Conservation (phyloP, 441 rosid genomes). For the Eugenia klotzschiana region DNA sequence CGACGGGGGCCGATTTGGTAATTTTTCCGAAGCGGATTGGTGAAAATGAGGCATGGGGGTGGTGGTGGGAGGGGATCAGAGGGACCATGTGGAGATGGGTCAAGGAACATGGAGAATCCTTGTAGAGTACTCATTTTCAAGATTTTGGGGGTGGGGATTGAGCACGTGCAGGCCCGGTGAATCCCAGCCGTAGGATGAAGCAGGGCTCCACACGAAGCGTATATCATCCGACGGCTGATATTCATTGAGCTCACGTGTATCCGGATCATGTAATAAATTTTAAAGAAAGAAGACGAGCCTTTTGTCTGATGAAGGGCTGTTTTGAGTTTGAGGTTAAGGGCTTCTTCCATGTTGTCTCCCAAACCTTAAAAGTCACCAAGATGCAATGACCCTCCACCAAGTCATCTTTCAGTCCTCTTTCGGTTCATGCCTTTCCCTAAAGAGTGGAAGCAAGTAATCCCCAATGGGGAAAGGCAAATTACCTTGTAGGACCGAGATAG, state of each 20-base stretch:
- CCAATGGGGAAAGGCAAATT: not conserved
- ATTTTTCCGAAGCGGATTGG: not conserved
- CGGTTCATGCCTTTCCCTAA: not conserved
- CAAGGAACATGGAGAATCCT: constrained; percentile 41
- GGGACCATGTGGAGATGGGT: constrained; percentile 48
- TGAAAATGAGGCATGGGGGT: constrained; percentile 10
- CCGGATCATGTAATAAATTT: not conserved
- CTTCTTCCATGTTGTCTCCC: not conserved
- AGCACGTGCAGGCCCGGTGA: constrained; percentile 11
- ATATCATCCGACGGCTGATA: not conserved
- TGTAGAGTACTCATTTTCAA: constrained; percentile 34
- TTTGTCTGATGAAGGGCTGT: not conserved
- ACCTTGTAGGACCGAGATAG: no score
- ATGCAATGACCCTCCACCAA: not conserved
- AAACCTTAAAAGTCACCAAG: not conserved
- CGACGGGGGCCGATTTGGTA: constrained; percentile 9
- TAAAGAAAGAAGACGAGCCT: not conserved
- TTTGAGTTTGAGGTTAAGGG: not conserved
- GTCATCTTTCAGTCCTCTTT: not conserved
- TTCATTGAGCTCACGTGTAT: not conserved
- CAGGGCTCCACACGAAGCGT: not conserved
- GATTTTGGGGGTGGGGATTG: not conserved
- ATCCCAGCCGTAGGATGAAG: not conserved
- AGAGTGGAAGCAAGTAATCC: not conserved
- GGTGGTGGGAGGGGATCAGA: constrained; percentile 15